Percentiles rank a stretch among this genome's conserved stretches.
phyloP scores from a whole-genome alignment of 352 stramenopile genomes.

The Phytophthora podocarpi region DNA sequence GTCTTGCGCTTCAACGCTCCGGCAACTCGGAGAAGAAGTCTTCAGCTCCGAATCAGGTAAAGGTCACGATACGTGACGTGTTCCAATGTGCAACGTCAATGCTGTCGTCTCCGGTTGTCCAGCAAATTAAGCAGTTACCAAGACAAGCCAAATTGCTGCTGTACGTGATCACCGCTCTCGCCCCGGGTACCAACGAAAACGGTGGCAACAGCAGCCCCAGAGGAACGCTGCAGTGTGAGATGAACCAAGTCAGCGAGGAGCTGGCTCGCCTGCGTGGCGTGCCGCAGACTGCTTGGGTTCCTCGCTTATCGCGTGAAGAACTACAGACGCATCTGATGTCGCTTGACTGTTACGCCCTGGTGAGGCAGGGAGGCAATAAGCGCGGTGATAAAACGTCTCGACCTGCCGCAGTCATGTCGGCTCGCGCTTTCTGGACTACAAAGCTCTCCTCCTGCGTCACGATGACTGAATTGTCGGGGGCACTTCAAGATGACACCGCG shows the following conservation, averaged over 20 bases:
- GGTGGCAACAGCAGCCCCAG: slow-evolving; percentile 6
- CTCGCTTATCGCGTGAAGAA: slow-evolving; percentile 60
- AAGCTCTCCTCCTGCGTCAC: slow-evolving; percentile 60
- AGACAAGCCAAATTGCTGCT: slow-evolving; percentile 70
- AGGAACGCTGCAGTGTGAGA: slow-evolving; percentile 31
- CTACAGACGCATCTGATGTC: slow-evolving; percentile 63
- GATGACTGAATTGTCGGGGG: slow-evolving; percentile 44
- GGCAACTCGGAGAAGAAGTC: background rate
- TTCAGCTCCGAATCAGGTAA: background rate
- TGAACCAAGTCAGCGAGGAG: slow-evolving; percentile 54
- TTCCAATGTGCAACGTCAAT: slow-evolving; percentile 49
- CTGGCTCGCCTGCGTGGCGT: slow-evolving; percentile 44
- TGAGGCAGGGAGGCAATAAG: slow-evolving; percentile 40
- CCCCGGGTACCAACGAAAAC: slow-evolving; percentile 37
- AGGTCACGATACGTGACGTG: slow-evolving; percentile 56
- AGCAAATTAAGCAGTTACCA: slow-evolving; percentile 69
- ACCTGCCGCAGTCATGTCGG: slow-evolving; percentile 17
- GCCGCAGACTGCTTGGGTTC: slow-evolving; percentile 57
- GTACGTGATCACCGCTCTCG: slow-evolving; percentile 64
- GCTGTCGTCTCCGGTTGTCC: slow-evolving; percentile 41
- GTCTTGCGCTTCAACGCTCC: slow-evolving; percentile 38
- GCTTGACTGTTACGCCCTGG: slow-evolving; percentile 74
- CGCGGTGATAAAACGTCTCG: slow-evolving; percentile 18
- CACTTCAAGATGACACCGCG: slow-evolving; percentile 53
- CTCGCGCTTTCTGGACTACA: slow-evolving; percentile 46